Evolutionary conservation across 345 rosid genomes (phyloP), one percentile per base, ranked within the genome.

Genomic region (Turritis glabra): DNA sequence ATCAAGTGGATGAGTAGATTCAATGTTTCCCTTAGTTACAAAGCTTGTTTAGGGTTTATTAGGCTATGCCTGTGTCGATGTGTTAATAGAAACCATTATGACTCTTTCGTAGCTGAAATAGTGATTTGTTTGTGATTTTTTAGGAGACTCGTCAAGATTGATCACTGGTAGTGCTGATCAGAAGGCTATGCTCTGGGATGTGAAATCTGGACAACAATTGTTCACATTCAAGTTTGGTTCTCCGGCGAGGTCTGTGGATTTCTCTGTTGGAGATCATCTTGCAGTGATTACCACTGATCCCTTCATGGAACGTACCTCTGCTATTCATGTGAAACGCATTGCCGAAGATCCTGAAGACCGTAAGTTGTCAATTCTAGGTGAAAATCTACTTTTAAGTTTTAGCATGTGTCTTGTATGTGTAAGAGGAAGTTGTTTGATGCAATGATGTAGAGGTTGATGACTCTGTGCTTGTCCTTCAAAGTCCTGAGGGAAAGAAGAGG

Each of bases 91-190:
- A n/a, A n/a, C n/a, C n/a, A n/a, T 33, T 7, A 3, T 33, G 2
- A 33, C 4, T 44, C 48, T n/a, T 43, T 43, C 51, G 2, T n/a
- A 47, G 73, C 22, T 56, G 38, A 52, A 5, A 10, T 50, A 6
- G 43, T 32, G 47, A 5, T 10, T 55, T 64, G 23, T 19, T 13
- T 46, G 32, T 65, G 32, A 40, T 4, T 26, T 75, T 13, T 41
- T 72, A 93, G 97, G 98, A 64, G 96, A 95, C 74, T 95, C 98
- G 18, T 71, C 23, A 82, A 77, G 18, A 23, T 84, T 95, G 69
- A 86, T 95, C 6, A 92, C 99, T 1, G 96, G 96, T 22, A 92
- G 97, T 80, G 99, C 99, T 7, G 99, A 95, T 75, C 96, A 89
- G 86, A 80, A 91, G 18, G 97, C 79, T 7, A 95, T 89, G 88